phyloP scores from a whole-genome alignment of 805 yeast species.

The Cyberlindnera xylosilytica region DNA sequence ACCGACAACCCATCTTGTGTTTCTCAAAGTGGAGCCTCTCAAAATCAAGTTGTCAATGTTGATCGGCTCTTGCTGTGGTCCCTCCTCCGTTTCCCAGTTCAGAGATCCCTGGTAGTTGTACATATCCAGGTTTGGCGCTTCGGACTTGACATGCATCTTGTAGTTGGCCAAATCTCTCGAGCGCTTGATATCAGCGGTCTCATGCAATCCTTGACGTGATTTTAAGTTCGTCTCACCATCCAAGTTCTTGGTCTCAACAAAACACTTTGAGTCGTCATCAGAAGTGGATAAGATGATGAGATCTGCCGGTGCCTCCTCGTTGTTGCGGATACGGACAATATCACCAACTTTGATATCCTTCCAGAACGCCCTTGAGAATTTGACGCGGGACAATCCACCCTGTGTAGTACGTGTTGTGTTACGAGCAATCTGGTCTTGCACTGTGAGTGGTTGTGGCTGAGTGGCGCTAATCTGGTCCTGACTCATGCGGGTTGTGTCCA shows the following conservation, averaged over 20 bases:
- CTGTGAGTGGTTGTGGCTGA: constrained; percentile 2
- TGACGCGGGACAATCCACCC: constrained; percentile 6
- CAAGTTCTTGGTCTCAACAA: constrained; percentile 74
- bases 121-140: constrained; percentile 76
- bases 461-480: not conserved
- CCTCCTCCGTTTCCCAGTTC: constrained; percentile 41
- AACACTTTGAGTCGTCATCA: constrained; percentile 63
- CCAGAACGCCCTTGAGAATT: constrained; percentile 46
- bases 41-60: constrained; percentile 64
- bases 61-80: constrained; percentile 49
- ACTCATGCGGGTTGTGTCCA: constrained; percentile 4
- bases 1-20: constrained; percentile 80
- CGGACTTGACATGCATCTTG: constrained; percentile 66
- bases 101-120: constrained; percentile 73
- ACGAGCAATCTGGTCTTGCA: constrained; percentile 9
- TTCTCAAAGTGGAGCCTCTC: constrained; percentile 72
- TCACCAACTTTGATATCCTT: constrained; percentile 73
- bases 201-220: constrained; percentile 65
- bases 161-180: constrained; percentile 45
- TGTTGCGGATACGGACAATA: constrained; percentile 61
- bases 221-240: constrained; percentile 81
- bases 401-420: constrained; percentile 3
- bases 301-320: constrained; percentile 83
- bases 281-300: constrained; percentile 55
- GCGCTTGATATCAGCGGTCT: constrained; percentile 45